These are phyloP conservation scores for Chenopodium album DNA, from an alignment of 148 eudicot genomes.

Conservation along the genomic window DNA sequence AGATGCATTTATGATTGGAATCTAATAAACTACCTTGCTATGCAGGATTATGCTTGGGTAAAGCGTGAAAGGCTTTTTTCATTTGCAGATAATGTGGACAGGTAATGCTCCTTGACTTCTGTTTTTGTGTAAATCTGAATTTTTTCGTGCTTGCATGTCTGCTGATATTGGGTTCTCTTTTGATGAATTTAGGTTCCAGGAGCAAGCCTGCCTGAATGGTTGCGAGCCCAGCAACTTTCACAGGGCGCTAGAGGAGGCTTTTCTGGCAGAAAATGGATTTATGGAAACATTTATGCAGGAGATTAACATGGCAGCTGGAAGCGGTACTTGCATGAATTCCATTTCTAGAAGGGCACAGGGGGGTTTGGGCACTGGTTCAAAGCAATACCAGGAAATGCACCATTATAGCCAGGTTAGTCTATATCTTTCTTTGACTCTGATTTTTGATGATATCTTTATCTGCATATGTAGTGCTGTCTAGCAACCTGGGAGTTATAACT, in stretches of 20 bases:
- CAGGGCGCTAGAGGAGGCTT: slow-evolving; percentile 90
- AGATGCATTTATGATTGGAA: slow-evolving; percentile 19
- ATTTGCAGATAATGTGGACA: slow-evolving; percentile 70
- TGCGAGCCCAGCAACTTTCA: slow-evolving; percentile 62
- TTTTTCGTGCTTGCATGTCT: not conserved
- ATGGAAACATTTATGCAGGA: slow-evolving; percentile 79
- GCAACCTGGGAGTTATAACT: not conserved
- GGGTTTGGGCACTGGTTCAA: slow-evolving; percentile 38
- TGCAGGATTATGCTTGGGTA: slow-evolving; percentile 97
- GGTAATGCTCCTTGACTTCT: slow-evolving; percentile 40
- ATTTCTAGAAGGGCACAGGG: slow-evolving; percentile 51
- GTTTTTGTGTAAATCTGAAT: not conserved
- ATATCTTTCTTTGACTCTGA: not conserved
- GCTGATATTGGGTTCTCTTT: slow-evolving; percentile 10
- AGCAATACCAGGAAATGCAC: slow-evolving; percentile 49
- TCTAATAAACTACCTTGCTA: slow-evolving; percentile 15
- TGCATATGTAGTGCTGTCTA: not conserved
- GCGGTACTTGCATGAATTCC: slow-evolving; percentile 45
- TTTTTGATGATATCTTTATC: not conserved
- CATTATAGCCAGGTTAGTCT: slow-evolving; percentile 54
- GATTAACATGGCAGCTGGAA: slow-evolving; percentile 76
- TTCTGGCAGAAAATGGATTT: slow-evolving; percentile 85
- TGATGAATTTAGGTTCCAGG: slow-evolving; percentile 66
- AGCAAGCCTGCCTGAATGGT: slow-evolving; percentile 68
- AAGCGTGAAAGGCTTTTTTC: slow-evolving; percentile 70